phyloP scores from a whole-genome alignment of 2,329 filamentous ascomycete genomes.

The Cladosporium sp. region DNA sequence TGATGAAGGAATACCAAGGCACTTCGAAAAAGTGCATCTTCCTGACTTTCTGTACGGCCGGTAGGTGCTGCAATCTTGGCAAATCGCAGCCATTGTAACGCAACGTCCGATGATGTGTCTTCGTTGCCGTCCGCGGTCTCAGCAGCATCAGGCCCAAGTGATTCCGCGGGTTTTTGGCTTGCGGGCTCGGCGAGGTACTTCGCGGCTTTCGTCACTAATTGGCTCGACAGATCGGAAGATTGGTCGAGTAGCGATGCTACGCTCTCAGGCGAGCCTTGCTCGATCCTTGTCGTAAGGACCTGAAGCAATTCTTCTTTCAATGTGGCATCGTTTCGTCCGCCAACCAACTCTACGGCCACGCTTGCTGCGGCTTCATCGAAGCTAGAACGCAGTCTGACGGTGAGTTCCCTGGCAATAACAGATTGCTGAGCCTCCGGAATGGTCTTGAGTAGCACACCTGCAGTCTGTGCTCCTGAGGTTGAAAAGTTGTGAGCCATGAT shows the following conservation, averaged over 20 bases:
- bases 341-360: conserved; percentile 1
- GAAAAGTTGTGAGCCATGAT: conserved; percentile 9
- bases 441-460: conserved; percentile 7
- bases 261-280: conserved; percentile 1
- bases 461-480: conserved; percentile 10
- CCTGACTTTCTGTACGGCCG: neutral
- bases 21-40: neutral
- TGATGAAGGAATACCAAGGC: neutral
- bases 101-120: no score
- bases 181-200: neutral
- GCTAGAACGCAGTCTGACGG: neutral
- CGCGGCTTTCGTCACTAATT: neutral
- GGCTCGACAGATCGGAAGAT: neutral
- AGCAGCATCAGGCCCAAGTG: no score
- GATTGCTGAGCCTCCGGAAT: conserved; percentile 3
- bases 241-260: conserved; percentile 2
- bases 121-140: no score
- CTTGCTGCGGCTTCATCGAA: conserved; percentile 9
- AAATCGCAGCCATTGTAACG: conserved; percentile 5
- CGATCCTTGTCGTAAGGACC: conserved; percentile 1
- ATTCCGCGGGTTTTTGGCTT: neutral
- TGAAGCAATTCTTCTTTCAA: conserved; percentile 2
- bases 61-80: neutral
- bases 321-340: neutral
- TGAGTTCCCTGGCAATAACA: conserved; percentile 4